Evolutionary conservation across 2,329 filamentous ascomycete genomes (phyloP), one percentile per base, ranked within the genome.

Genomic region (Xylaria sp.): DNA sequence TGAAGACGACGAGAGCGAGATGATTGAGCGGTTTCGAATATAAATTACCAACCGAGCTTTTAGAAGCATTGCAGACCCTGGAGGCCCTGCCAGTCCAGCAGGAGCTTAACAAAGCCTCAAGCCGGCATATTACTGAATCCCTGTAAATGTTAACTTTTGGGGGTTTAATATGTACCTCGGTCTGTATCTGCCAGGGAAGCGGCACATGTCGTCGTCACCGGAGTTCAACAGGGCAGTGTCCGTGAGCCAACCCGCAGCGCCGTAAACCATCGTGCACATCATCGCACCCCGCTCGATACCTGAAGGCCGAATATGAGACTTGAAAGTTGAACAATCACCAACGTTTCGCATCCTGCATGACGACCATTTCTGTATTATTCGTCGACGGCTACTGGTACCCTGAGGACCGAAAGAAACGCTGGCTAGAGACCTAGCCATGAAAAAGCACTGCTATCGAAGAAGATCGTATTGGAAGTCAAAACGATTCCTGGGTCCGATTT

Each of bases 181-280:
- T n/a, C 1, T 15, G 20, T 41, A 25, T 20, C 32, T 48, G 48
- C 28, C 8, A 46, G 41, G 41, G 48, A 52, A 20, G 15, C 39
- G 9, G 12, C 48, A 48, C 20, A 60, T 44, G 32, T 55, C 57
- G 32, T 20, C 48, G 8, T 34, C 23, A 39, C 54, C 60, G 48
- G 13, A 65, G 46, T 65, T 52, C 34, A 13, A 34, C 13, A 23
- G 55, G 9, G 9, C 12, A 25, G 12, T 50, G 23, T n/a, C 5
- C 10, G 7, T 18, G 23, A 34, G 28, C 32, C 55, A 51, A 51
- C 23, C 32, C 37, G 54, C 9, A 54, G 28, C 20, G 13, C 13
- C 39, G 6, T 20, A 48, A 28, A 28, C 28, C 28, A 28, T 28
- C 28, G 28, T 4, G 28, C 28, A 28, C 28, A 28, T 28, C 15